These are phyloP conservation scores for Conticribra guillardii DNA, from an alignment of 108 stramenopile species.

Conservation along the genomic window DNA sequence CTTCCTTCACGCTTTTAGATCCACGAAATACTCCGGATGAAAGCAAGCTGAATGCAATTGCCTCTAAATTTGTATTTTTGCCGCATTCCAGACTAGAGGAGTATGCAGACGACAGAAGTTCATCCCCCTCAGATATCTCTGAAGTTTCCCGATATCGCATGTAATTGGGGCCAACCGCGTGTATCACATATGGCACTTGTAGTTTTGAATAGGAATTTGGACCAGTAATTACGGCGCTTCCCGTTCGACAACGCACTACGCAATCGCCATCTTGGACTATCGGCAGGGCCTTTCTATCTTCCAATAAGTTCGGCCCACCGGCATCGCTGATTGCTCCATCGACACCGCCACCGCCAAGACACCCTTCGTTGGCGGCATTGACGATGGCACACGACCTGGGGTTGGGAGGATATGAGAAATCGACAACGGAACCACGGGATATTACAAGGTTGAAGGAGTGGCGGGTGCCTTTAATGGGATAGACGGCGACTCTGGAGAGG, in stretches of 20 bases:
- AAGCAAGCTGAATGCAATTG: conserved; percentile 73
- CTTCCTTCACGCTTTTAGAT: conserved; percentile 43
- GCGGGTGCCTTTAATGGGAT: neutral
- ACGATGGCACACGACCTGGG: conserved; percentile 60
- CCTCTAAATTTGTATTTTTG: conserved; percentile 49
- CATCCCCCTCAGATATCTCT: conserved; percentile 34
- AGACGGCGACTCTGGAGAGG: neutral
- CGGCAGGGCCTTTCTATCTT: conserved; percentile 63
- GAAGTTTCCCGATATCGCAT: conserved; percentile 17
- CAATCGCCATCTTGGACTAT: no score
- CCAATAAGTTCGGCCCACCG: conserved; percentile 60
- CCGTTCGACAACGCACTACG: conserved; percentile 65
- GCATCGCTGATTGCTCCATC: conserved; percentile 84
- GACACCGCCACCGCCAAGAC: conserved; percentile 88
- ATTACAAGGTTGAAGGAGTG: neutral
- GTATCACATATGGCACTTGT: conserved; percentile 65
- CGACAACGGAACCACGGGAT: neutral
- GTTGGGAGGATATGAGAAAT: neutral
- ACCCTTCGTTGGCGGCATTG: conserved; percentile 84
- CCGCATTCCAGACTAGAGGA: conserved; percentile 43
- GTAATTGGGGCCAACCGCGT: conserved; percentile 91
- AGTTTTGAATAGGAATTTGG: conserved; percentile 63
- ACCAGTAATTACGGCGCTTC: conserved; percentile 71
- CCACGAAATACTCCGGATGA: conserved; percentile 84
- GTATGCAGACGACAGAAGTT: conserved; percentile 62